These are phyloP conservation scores for Schwanniomyces polymorphus DNA, from an alignment of 805 yeast genomes.

Conservation along the genomic window DNA sequence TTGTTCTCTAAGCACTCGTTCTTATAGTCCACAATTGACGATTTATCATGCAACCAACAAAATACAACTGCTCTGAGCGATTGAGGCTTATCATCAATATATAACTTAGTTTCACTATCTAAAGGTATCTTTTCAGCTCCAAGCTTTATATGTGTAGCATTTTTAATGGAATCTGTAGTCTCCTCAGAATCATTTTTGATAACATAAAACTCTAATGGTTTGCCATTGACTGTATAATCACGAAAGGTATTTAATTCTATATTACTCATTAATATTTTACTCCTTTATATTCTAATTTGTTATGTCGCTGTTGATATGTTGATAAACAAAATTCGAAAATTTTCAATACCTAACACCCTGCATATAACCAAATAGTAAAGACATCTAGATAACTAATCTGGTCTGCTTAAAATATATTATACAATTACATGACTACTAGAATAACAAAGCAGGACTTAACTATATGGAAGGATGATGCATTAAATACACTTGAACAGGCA, in stretches of 20 bases:
- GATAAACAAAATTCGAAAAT: conserved; percentile 1
- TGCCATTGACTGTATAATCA: conserved; percentile 20
- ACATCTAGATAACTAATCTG: not conserved
- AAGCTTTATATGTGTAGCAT: conserved; percentile 35
- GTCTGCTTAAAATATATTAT: not conserved
- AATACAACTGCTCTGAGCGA: conserved; percentile 64
- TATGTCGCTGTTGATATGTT: not conserved
- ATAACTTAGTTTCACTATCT: conserved; percentile 53
- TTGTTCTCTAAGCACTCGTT: conserved; percentile 64
- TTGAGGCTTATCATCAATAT: conserved; percentile 48
- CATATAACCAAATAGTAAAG: not conserved
- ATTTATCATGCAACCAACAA: conserved; percentile 75
- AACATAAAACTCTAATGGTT: conserved; percentile 20
- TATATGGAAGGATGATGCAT: conserved; percentile 32
- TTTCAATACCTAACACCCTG: not conserved
- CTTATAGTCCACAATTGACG: conserved; percentile 79
- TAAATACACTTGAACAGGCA: conserved; percentile 26
- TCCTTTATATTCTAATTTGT: not conserved
- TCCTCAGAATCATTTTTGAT: conserved; percentile 9
- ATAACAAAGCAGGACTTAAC: conserved; percentile 10
- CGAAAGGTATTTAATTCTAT: conserved; percentile 27
- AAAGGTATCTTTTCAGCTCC: conserved; percentile 32
- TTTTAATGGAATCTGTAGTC: conserved; percentile 26
- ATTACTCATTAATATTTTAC: conserved; percentile 18
- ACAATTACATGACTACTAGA: not conserved